Evolutionary conservation across 345 rosid genomes (phyloP), one percentile per base, ranked within the genome.

Genomic region (Gossypium raimondii): DNA sequence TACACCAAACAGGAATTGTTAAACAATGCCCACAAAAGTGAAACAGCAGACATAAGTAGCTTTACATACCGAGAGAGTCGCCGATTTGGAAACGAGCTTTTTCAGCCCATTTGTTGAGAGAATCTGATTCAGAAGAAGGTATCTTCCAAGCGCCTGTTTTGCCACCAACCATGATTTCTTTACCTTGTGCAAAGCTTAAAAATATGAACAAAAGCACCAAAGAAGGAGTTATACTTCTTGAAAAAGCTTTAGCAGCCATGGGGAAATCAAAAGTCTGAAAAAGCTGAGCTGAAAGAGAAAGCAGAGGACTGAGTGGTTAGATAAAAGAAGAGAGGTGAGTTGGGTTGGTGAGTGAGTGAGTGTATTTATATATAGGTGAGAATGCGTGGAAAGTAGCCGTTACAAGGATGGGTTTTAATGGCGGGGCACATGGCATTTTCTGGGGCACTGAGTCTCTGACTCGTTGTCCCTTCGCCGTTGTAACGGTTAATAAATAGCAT

Each of bases 21-120:
- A n/a, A n/a, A 17, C 58, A 53, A 9, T 52, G 22, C 8, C 41
- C 41, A 34, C 41, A 34, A 34, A 34, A 34, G 41, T 34, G 41
- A 34, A 34, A 34, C 41, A 5, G 41, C 7, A 34, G 41, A 34
- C 41, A 34, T 34, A 34, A 34, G 41, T 34, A 34, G 41, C 41
- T 34, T 34, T 34, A 34, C 58, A 7, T 75, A 90, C 94, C 93
- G 0, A 90, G 93, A 58, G 85, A 70, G 70, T 92, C 94, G 22
- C 90, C 94, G 2, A 89, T 72, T 62, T 73, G 86, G 75, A 92
- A 90, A 12, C 93, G 90, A 14, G 87, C 55, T 10, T 64, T 83
- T 76, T 77, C 87, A 55, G 97, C 97, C 97, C 97, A 92, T 76
- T 79, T 73, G 80, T 89, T 89, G 74, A 92, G 94, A 9, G 94